Conservation (phyloP, 2,329 filamentous ascomycete genomes). For the Mycosphaerella arachidis region DNA sequence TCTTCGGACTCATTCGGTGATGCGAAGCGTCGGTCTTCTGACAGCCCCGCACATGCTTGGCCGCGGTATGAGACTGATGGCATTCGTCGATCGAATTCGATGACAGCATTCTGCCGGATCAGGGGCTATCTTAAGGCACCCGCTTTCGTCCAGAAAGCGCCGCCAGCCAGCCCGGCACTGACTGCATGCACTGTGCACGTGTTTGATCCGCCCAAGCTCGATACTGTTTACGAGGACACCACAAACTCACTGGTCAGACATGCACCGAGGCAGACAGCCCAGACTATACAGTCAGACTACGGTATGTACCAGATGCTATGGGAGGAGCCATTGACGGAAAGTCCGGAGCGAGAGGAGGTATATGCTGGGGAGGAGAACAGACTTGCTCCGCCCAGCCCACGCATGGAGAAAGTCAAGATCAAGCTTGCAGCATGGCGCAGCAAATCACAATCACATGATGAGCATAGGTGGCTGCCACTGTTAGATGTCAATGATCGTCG, state of each 20-base stretch:
- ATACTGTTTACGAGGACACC: constrained; percentile 18
- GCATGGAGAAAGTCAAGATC: constrained; percentile 22
- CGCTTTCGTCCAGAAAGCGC: constrained; percentile 13
- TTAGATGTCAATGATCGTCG: constrained; percentile 8
- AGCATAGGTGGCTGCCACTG: constrained; percentile 13
- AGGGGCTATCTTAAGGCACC: constrained; percentile 12
- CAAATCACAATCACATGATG: constrained; percentile 16
- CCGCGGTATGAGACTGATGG: constrained; percentile 2
- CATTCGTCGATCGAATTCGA: constrained; percentile 11
- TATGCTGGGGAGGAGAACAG: constrained; percentile 3
- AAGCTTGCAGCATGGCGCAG: constrained; percentile 27
- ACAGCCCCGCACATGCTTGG: constrained; percentile 8
- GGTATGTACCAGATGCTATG: constrained; percentile 24
- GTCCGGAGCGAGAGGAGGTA: constrained; percentile 1
- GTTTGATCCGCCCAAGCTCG: constrained; percentile 16
- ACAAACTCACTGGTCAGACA: constrained; percentile 2
- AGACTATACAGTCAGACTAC: constrained; percentile 22
- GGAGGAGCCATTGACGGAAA: constrained; percentile 20
- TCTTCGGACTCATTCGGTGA: background rate
- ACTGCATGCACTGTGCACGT: constrained; percentile 22
- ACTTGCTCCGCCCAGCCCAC: constrained; percentile 4
- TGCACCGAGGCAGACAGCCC: constrained; percentile 14
- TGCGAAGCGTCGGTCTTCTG: constrained; percentile 9
- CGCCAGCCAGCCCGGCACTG: constrained; percentile 18
- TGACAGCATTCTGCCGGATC: constrained; percentile 14